Evolutionary conservation across 768 basidiomycete species (phyloP).

Genomic region (Rhodotorula babjevae): DNA sequence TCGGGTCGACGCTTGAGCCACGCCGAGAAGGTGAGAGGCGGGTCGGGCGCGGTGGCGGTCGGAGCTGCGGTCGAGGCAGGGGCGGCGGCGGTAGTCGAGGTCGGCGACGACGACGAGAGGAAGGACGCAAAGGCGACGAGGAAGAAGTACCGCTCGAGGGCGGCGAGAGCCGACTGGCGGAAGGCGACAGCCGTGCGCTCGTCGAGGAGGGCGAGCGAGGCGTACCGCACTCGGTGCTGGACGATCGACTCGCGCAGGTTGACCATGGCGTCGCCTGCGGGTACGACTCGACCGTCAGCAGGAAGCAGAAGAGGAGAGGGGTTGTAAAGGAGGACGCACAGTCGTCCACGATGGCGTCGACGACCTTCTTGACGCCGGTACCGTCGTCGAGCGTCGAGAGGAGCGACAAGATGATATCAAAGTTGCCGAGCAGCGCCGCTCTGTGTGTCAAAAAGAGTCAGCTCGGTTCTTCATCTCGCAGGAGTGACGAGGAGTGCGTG

Average conservation of each 20-base stretch:
- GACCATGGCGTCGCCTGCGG: constrained; percentile 77
- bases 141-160: constrained; percentile 65
- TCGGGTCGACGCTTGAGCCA: constrained; percentile 84
- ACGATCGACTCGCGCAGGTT: constrained; percentile 88
- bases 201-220: constrained; percentile 65
- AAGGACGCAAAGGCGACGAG: constrained; percentile 89
- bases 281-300: too few species aligned
- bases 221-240: constrained; percentile 74
- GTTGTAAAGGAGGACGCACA: too few species aligned
- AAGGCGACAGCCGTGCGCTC: constrained; percentile 45
- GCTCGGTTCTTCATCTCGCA: neutral
- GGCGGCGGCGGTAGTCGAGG: neutral
- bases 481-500: neutral
- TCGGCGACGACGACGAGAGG: constrained; percentile 51
- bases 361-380: constrained; percentile 73
- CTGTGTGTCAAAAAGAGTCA: constrained; percentile 47
- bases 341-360: constrained; percentile 82
- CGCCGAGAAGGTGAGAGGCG: constrained; percentile 56
- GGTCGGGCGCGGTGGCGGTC: constrained; percentile 11
- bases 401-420: constrained; percentile 78
- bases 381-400: constrained; percentile 90
- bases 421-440: constrained; percentile 87
- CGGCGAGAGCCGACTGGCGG: constrained; percentile 35
- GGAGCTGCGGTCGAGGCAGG: neutral
- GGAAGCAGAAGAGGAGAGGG: neutral